phyloP scores from a whole-genome alignment of 2,329 filamentous ascomycete species.

The Cladorrhinum sp. region DNA sequence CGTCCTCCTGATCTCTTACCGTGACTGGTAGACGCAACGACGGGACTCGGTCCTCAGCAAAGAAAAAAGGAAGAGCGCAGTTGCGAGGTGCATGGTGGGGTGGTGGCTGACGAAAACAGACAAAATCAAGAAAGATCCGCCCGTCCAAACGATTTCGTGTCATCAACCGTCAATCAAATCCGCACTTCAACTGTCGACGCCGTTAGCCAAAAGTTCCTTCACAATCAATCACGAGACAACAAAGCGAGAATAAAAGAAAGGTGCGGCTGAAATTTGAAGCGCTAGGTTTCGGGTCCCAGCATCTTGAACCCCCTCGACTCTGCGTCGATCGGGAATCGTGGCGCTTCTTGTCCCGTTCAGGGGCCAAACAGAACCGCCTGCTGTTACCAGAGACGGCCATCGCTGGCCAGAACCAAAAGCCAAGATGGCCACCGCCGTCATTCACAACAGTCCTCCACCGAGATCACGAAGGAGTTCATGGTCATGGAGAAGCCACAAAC shows the following conservation, averaged over 20 bases:
- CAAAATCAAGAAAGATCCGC: background rate
- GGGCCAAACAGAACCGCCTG: too few relatives aligned
- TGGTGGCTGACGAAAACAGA: background rate
- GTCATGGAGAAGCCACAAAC: conserved; percentile 16
- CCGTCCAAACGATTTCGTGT: background rate
- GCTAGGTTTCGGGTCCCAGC: background rate
- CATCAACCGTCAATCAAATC: background rate
- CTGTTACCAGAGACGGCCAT: too few relatives aligned
- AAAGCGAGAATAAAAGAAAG: background rate
- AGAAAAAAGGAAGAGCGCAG: background rate
- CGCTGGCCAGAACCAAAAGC: background rate
- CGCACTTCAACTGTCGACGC: background rate
- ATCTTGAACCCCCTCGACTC: background rate
- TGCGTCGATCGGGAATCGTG: background rate
- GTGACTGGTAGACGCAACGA: too few relatives aligned
- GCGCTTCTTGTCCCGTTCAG: background rate
- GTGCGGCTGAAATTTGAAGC: background rate
- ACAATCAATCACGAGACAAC: too few relatives aligned
- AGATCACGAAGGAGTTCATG: conserved; percentile 11
- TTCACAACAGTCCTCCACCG: conserved; percentile 1
- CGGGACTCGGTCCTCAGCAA: too few relatives aligned
- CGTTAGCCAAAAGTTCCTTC: too few relatives aligned
- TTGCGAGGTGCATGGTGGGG: background rate
- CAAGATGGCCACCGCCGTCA: background rate
- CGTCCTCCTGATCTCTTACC: background rate